phyloP scores from a whole-genome alignment of 208 protist species.

The Wallacemonas collosoma region DNA sequence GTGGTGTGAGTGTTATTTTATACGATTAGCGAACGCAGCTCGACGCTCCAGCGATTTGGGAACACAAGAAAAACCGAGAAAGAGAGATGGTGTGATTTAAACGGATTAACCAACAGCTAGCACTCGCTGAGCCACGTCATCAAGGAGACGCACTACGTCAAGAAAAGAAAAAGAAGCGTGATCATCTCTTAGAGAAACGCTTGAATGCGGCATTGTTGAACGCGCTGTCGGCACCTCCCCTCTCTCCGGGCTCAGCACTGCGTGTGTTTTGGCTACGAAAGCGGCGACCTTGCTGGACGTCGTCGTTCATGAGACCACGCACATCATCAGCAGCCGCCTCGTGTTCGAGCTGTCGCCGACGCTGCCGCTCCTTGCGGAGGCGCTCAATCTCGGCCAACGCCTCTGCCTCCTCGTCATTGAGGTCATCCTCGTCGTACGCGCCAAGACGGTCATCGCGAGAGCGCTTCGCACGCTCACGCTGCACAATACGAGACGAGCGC shows the following conservation, averaged over 20 bases:
- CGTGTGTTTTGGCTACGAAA: background rate
- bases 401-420: slow-evolving; percentile 42
- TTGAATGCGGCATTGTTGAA: slow-evolving; percentile 22
- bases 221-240: background rate
- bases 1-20: background rate
- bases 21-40: background rate
- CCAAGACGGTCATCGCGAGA: slow-evolving; percentile 44
- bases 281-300: slow-evolving; percentile 5
- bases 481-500: slow-evolving; percentile 69
- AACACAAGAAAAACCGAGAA: slow-evolving; percentile 6
- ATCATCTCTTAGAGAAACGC: slow-evolving; percentile 18
- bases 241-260: too few species aligned
- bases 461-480: slow-evolving; percentile 51
- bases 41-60: too few species aligned
- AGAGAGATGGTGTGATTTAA: slow-evolving; percentile 15
- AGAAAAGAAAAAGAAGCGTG: slow-evolving; percentile 26
- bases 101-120: background rate
- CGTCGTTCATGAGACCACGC: slow-evolving; percentile 32
- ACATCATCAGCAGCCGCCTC: slow-evolving; percentile 52
- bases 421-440: slow-evolving; percentile 54
- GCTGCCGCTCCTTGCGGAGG: slow-evolving; percentile 27
- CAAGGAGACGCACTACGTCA: too few species aligned
- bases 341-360: slow-evolving; percentile 37
- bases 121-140: too few species aligned
- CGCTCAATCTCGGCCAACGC: slow-evolving; percentile 28